phyloP scores from a whole-genome alignment of 2,329 filamentous ascomycete genomes.

The Dactylellina leptospora region DNA sequence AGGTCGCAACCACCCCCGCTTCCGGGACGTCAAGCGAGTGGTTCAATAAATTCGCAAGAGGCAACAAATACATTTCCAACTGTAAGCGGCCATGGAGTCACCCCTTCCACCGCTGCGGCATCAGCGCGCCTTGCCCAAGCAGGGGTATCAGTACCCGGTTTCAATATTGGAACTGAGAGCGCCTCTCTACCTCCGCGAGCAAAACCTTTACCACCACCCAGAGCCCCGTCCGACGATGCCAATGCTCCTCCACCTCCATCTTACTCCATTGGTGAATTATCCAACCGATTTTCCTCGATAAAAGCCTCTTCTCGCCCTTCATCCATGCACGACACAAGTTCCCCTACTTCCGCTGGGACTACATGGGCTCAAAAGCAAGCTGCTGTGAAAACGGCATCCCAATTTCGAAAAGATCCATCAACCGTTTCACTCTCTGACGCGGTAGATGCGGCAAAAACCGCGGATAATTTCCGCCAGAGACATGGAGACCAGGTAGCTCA shows the following conservation, averaged over 20 bases:
- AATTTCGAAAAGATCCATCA: constrained; percentile 70
- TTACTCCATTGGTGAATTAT: constrained; percentile 74
- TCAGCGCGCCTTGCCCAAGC: constrained; percentile 73
- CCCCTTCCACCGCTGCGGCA: constrained; percentile 63
- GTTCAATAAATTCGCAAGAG: constrained; percentile 56
- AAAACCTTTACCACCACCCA: constrained; percentile 55
- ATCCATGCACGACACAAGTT: constrained; percentile 51
- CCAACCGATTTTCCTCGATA: constrained; percentile 63
- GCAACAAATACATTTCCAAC: constrained; percentile 57
- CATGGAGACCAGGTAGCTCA: constrained; percentile 74
- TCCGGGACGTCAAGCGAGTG: constrained; percentile 56
- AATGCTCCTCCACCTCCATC: constrained; percentile 60
- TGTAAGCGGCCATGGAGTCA: constrained; percentile 56
- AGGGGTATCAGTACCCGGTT: constrained; percentile 78
- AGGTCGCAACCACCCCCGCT: constrained; percentile 58
- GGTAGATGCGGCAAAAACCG: constrained; percentile 68
- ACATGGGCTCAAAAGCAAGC: constrained; percentile 71
- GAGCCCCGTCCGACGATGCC: constrained; percentile 34
- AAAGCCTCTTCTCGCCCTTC: constrained; percentile 55
- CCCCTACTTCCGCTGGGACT: constrained; percentile 64
- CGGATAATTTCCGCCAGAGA: constrained; percentile 74
- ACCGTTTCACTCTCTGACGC: constrained; percentile 70
- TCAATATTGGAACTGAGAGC: constrained; percentile 72
- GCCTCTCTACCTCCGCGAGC: constrained; percentile 57
- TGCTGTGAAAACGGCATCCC: constrained; percentile 69